Evolutionary conservation across 768 basidiomycete genomes (phyloP), one percentile per base, ranked within the genome.

Genomic region (Kwoniella dejecticola): DNA sequence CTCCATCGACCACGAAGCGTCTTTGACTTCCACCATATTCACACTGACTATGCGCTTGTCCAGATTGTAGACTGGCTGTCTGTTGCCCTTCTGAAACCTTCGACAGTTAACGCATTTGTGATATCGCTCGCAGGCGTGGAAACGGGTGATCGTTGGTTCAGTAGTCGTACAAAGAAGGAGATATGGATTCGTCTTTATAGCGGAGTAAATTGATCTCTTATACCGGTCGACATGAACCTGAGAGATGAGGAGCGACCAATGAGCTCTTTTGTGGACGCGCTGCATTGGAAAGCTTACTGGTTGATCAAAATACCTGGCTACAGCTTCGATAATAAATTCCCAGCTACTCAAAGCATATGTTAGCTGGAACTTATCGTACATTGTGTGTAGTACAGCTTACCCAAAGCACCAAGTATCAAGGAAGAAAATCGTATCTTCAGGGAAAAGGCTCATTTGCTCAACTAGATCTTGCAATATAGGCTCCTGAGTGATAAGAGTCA

Each of bases 371-470:
- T 40, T 48, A 19, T 13, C 3, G 27, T 1, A 6, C 13, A 38
- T 52, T n/a, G 29, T n/a, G 33, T n/a, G 23, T 23, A 8, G 19
- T 11, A 15, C 15, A 42, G 57, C 71, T 68, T 38, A 77, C 73
- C 95, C 95, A 88, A 89, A 94, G 0, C 94, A 95, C 95, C 95
- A 99, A 0, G 85, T 75, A 72, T 96, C 95, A 59, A 99, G 82
- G 80, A 89, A 97, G 80, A 98, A 96, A 56, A 85, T 82, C 0
- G 87, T 87, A 3, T 83, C 80, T 0, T 81, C 63, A 0, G 91
- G 88, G 58, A 88, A 89, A 2, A 86, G 71, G 10, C 82, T 80
- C 78, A 97, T 88, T 0, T 96, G 82, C 17, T 85, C 80, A 19
- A 91, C 77, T 2, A 95, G 79, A 2, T 87, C 89, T 24, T 80